Conservation (phyloP, 1,139 yeast species). For the Nadsonia starkeyi-henricii region DNA sequence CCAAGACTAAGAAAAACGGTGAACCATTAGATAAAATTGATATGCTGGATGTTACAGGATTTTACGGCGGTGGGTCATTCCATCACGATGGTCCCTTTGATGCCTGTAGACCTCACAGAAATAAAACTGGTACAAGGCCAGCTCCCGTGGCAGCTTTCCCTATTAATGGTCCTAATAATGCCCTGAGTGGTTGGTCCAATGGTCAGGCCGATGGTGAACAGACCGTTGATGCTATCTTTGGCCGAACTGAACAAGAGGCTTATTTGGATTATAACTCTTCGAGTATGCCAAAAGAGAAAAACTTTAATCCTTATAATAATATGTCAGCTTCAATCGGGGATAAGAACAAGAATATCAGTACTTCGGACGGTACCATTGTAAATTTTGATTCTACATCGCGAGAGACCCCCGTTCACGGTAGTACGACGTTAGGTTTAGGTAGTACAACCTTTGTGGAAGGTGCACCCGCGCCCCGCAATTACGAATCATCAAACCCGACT, state of each 20-base stretch:
- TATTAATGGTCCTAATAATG: constrained; percentile 83
- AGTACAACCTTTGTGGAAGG: constrained; percentile 88
- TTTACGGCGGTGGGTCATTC: constrained; percentile 74
- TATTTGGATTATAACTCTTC: constrained; percentile 14
- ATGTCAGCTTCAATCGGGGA: background rate
- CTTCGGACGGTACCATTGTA: constrained; percentile 3
- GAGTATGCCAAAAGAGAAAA: background rate
- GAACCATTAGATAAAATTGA: constrained; percentile 72
- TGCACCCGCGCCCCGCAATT: constrained; percentile 65
- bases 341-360: background rate
- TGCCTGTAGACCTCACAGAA: constrained; percentile 94
- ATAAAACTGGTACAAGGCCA: constrained; percentile 44
- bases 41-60: constrained; percentile 88
- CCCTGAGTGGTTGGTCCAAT: constrained; percentile 48
- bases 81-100: constrained; percentile 99
- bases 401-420: constrained; percentile 70
- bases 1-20: constrained; percentile 22
- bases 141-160: constrained; percentile 97
- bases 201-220: constrained; percentile 25
- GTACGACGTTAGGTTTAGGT: constrained; percentile 76
- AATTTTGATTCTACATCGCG: constrained; percentile 54
- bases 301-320: background rate
- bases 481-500: background rate
- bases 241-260: constrained; percentile 22
- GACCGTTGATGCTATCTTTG: constrained; percentile 24